These are phyloP conservation scores for Sphaerulina musiva DNA, from an alignment of 2,329 filamentous ascomycete genomes.

Conservation along the genomic window DNA sequence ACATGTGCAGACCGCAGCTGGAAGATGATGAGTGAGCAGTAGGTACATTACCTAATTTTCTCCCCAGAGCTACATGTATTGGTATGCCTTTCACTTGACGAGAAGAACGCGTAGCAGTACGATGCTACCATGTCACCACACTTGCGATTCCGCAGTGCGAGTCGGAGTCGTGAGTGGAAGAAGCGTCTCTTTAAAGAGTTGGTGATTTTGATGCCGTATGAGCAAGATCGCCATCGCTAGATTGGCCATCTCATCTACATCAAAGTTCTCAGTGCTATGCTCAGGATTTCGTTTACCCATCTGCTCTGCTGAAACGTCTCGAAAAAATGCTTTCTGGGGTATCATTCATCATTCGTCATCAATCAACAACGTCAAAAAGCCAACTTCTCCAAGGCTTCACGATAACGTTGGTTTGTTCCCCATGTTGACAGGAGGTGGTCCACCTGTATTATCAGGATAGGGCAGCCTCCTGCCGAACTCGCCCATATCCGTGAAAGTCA, in stretches of 20 bases:
- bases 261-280: background rate
- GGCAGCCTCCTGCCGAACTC: slow-evolving; percentile 47
- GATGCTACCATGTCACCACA: too few species aligned
- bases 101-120: too few species aligned
- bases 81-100: too few species aligned
- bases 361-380: background rate
- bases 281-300: background rate
- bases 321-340: slow-evolving; percentile 1
- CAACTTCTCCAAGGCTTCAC: slow-evolving; percentile 1
- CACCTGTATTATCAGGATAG: slow-evolving; percentile 69
- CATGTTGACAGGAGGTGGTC: slow-evolving; percentile 76
- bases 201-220: too few species aligned
- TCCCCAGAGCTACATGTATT: too few species aligned
- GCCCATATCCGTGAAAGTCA: slow-evolving; percentile 32
- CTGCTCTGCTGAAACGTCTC: background rate
- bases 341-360: slow-evolving; percentile 6
- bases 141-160: too few species aligned
- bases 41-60: too few species aligned
- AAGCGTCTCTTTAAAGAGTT: too few species aligned
- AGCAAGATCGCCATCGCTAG: background rate
- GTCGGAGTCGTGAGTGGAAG: too few species aligned
- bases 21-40: too few species aligned
- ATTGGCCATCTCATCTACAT: background rate
- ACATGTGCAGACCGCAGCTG: too few species aligned
- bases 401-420: slow-evolving; percentile 61